Evolutionary conservation across 2,329 filamentous ascomycete species (phyloP).

Genomic region (Geoglossum cookeanum): DNA sequence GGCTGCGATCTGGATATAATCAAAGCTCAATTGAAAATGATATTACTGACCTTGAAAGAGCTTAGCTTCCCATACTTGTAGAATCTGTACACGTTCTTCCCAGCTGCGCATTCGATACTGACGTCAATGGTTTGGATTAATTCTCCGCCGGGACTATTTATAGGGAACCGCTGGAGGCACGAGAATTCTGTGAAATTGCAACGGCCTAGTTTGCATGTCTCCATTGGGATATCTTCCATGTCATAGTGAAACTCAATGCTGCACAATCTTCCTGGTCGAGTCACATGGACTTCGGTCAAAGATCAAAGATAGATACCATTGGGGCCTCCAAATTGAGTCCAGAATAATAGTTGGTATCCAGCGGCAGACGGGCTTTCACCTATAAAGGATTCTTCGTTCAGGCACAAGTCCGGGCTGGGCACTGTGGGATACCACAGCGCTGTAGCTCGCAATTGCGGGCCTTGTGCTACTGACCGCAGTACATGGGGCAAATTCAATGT

Average conservation of each 20-base stretch:
- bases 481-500: background rate
- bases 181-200: background rate
- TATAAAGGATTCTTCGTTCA: constrained; percentile 3
- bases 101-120: background rate
- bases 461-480: background rate
- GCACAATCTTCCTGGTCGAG: background rate
- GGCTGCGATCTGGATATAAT: background rate
- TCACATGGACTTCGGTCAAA: constrained; percentile 2
- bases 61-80: background rate
- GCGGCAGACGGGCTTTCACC: constrained; percentile 1
- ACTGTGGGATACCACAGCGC: constrained; percentile 4
- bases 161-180: background rate
- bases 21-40: background rate
- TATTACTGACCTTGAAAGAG: constrained; percentile 1
- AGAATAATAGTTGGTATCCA: constrained; percentile 2
- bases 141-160: constrained; percentile 3
- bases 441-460: background rate
- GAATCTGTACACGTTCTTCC: background rate
- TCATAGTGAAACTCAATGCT: constrained; percentile 2
- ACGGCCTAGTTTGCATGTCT: background rate
- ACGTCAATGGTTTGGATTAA: constrained; percentile 1
- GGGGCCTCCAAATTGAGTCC: constrained; percentile 3
- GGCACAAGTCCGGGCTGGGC: constrained; percentile 2
- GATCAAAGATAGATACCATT: background rate
- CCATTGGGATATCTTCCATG: background rate